phyloP scores from a whole-genome alignment of 2,329 filamentous ascomycete species.

The Pseudogymnoascus sp. region DNA sequence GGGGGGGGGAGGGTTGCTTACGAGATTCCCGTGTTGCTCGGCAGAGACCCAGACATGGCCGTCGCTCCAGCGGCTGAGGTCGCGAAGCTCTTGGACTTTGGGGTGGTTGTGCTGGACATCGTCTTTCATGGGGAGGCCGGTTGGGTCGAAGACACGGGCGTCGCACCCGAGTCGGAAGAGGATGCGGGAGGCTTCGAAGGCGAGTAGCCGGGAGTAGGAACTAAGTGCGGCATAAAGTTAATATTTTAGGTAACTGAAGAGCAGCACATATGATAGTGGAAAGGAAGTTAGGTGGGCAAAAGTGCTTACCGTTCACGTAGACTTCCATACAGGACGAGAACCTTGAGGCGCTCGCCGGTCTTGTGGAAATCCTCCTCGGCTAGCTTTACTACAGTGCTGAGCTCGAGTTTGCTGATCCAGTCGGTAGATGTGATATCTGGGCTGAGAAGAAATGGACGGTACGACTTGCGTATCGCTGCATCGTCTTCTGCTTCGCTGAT shows the following conservation, averaged over 20 bases:
- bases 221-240: slow-evolving; percentile 24
- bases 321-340: slow-evolving; percentile 54
- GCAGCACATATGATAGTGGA: neutral
- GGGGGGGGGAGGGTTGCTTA: slow-evolving; percentile 19
- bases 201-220: slow-evolving; percentile 52
- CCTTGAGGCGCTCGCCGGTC: slow-evolving; percentile 34
- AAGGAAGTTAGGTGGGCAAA: neutral
- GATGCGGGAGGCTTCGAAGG: slow-evolving; percentile 50
- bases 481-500: slow-evolving; percentile 40
- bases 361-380: slow-evolving; percentile 37
- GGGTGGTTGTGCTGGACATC: slow-evolving; percentile 47
- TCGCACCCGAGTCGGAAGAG: slow-evolving; percentile 57
- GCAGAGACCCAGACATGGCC: slow-evolving; percentile 58
- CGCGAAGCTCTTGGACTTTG: slow-evolving; percentile 54
- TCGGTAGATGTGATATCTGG: slow-evolving; percentile 33
- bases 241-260: neutral
- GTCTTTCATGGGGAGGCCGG: slow-evolving; percentile 53
- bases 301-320: slow-evolving; percentile 34
- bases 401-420: slow-evolving; percentile 49
- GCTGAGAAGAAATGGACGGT: slow-evolving; percentile 48
- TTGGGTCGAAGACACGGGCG: slow-evolving; percentile 53
- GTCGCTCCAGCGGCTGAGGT: slow-evolving; percentile 54
- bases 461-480: slow-evolving; percentile 34
- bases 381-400: slow-evolving; percentile 43
- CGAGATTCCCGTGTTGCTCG: slow-evolving; percentile 58